These are phyloP conservation scores for Coniochaeta sp. DNA, from an alignment of 2,329 filamentous ascomycete genomes.

Conservation along the genomic window DNA sequence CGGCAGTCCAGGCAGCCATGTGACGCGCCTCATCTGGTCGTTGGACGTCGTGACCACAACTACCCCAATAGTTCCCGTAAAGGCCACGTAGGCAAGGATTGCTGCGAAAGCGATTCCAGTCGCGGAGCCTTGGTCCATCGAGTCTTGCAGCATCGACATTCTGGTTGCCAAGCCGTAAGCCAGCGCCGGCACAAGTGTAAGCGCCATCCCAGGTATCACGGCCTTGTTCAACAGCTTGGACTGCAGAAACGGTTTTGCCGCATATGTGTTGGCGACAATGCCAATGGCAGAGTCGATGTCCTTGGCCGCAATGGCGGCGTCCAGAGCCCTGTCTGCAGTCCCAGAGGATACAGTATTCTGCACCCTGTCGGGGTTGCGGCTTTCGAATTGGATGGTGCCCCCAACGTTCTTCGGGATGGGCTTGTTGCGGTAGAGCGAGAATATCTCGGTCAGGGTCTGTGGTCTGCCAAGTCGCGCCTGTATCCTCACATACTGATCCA, in stretches of 20 bases:
- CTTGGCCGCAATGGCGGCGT: constrained; percentile 71
- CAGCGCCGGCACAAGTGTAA: constrained; percentile 55
- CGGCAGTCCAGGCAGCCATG: constrained; percentile 78
- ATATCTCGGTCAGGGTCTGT: constrained; percentile 70
- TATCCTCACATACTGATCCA: constrained; percentile 68
- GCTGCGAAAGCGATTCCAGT: constrained; percentile 75
- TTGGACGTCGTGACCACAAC: constrained; percentile 82
- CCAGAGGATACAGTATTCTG: constrained; percentile 65
- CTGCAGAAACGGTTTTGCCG: constrained; percentile 57
- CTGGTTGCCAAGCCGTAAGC: constrained; percentile 65
- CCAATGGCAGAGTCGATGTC: constrained; percentile 72
- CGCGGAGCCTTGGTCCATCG: constrained; percentile 69
- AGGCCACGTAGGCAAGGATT: constrained; percentile 74
- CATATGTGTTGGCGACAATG: constrained; percentile 65
- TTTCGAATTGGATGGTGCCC: constrained; percentile 50
- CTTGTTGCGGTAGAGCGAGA: constrained; percentile 80
- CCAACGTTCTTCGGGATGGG: constrained; percentile 57
- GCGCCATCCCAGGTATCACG: constrained; percentile 49
- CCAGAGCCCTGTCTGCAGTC: constrained; percentile 67
- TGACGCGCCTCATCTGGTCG: constrained; percentile 91
- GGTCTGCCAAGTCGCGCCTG: constrained; percentile 68
- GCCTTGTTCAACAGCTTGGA: constrained; percentile 61
- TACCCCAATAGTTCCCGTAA: constrained; percentile 74
- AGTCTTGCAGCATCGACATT: constrained; percentile 58
- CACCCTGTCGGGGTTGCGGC: constrained; percentile 60